Evolutionary conservation across 805 yeast genomes (phyloP).

Genomic region (Yamadazyma sp.): DNA sequence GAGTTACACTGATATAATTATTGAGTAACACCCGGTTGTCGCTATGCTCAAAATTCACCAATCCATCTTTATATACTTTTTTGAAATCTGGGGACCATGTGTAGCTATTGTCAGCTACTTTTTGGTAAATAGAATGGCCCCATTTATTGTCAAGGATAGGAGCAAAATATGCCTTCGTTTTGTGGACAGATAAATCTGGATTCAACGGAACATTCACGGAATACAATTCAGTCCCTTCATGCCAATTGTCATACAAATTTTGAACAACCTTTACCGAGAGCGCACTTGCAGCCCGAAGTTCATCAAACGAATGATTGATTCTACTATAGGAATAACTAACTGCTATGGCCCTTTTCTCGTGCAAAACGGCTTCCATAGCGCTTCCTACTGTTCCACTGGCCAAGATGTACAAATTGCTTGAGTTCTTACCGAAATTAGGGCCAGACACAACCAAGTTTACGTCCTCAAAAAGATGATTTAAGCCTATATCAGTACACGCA

Average conservation of each 20-base stretch:
- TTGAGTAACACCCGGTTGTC: conserved; percentile 72
- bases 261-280: conserved; percentile 64
- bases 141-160: conserved; percentile 83
- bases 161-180: conserved; percentile 66
- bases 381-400: conserved; percentile 97
- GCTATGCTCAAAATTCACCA: conserved; percentile 42
- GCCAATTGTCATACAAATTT: conserved; percentile 47
- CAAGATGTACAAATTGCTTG: conserved; percentile 82
- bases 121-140: conserved; percentile 58
- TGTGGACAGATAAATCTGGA: conserved; percentile 48
- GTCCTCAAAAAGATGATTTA: conserved; percentile 58
- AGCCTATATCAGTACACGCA: conserved; percentile 87
- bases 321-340: conserved; percentile 79
- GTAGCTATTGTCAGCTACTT: conserved; percentile 43
- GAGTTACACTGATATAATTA: conserved; percentile 57
- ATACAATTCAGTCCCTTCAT: conserved; percentile 61
- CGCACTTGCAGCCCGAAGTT: conserved; percentile 63
- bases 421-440: conserved; percentile 93
- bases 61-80: conserved; percentile 55
- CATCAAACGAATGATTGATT: conserved; percentile 46
- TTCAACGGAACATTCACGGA: conserved; percentile 81
- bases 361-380: conserved; percentile 87
- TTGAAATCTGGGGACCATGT: conserved; percentile 85
- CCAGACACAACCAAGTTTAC: conserved; percentile 87
- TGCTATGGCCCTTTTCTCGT: conserved; percentile 71